phyloP scores from a whole-genome alignment of 805 yeast species.

The Dipodascus albidus region DNA sequence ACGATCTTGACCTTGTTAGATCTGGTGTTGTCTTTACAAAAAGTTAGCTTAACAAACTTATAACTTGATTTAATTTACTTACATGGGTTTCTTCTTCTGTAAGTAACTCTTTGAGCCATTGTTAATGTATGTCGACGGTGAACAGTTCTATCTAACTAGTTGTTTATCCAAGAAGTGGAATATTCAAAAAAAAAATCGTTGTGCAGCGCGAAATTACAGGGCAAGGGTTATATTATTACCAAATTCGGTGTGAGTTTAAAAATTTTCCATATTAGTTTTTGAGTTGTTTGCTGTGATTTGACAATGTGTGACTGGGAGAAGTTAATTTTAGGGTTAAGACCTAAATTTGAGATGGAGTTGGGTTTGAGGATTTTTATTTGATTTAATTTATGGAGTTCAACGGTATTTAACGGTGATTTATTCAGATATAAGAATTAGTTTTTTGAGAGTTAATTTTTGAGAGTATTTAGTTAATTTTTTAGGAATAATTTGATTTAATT shows the following conservation, averaged over 20 bases:
- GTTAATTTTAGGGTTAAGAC: not conserved
- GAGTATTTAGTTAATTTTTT: too few species aligned
- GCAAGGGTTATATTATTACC: not conserved
- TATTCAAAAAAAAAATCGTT: not conserved
- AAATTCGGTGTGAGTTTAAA: not conserved
- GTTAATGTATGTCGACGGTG: constrained; percentile 13
- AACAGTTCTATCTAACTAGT: constrained; percentile 1
- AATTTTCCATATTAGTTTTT: not conserved
- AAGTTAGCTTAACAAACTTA: constrained; percentile 5
- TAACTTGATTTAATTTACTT: constrained; percentile 32
- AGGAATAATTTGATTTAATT: too few species aligned
- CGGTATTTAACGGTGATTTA: too few species aligned
- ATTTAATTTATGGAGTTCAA: too few species aligned
- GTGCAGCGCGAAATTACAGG: not conserved
- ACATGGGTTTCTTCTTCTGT: constrained; percentile 99
- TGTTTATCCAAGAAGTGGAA: not conserved
- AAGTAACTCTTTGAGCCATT: constrained; percentile 99
- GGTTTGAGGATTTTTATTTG: too few species aligned
- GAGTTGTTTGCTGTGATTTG: not conserved
- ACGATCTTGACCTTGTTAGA: constrained; percentile 99
- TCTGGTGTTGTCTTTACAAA: constrained; percentile 82
- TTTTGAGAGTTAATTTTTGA: too few species aligned
- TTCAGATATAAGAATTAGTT: too few species aligned
- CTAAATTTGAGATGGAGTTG: too few species aligned
- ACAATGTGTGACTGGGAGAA: not conserved